Evolutionary conservation across 2,329 filamentous ascomycete genomes (phyloP).

Genomic region (Fusarium pininemorale): DNA sequence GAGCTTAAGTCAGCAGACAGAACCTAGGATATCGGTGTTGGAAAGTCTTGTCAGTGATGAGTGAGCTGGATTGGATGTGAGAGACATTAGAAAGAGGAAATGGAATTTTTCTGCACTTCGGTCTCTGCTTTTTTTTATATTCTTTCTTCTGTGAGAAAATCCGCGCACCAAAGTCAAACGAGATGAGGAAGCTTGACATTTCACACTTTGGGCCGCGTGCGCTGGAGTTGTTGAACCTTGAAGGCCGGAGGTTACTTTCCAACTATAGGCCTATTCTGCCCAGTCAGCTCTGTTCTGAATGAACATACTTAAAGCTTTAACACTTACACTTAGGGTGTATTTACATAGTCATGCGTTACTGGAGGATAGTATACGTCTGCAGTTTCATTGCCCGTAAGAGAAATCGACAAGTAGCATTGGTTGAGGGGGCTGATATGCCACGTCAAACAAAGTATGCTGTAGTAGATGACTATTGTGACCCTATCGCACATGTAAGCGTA

Average conservation of each 20-base stretch:
- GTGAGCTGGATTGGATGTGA: too few relatives aligned
- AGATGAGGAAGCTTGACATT: rapidly evolving
- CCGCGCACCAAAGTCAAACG: neutral
- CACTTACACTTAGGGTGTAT: rapidly evolving
- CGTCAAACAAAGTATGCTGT: neutral
- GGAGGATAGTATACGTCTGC: rapidly evolving
- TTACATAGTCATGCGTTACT: too few relatives aligned
- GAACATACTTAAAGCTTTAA: rapidly evolving
- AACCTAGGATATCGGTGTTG: too few relatives aligned
- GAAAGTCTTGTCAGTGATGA: rapidly evolving
- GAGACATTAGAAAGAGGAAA: neutral
- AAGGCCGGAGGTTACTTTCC: rapidly evolving
- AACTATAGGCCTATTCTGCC: neutral
- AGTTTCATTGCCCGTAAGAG: neutral
- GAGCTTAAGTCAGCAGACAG: too few relatives aligned
- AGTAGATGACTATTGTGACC: neutral
- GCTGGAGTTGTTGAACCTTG: rapidly evolving
- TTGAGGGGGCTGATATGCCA: rapidly evolving
- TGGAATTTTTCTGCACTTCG: rapidly evolving
- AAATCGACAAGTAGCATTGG: neutral
- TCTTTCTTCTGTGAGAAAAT: rapidly evolving
- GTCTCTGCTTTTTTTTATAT: neutral
- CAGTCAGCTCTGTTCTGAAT: rapidly evolving
- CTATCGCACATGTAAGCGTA: too few relatives aligned
- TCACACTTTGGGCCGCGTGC: rapidly evolving